Base-by-base conservation (phyloP, 2,329 filamentous ascomycete genomes). In the Penicillium sp. region DNA sequence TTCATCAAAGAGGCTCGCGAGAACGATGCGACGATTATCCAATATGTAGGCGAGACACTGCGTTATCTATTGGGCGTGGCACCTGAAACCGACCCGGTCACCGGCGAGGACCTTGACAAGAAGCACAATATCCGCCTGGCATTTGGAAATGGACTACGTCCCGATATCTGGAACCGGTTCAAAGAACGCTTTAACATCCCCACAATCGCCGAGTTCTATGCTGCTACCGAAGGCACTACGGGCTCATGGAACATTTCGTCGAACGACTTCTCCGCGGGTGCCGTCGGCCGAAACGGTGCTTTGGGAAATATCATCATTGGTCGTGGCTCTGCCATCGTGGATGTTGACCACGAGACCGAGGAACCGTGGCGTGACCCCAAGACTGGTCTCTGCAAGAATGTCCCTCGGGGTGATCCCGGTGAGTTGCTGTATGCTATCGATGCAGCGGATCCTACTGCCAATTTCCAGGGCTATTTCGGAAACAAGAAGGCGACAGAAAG, bases 1-100 rank as follows among this genome's bases (percentile, higher is more conserved):
- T 94, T 93, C 75, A 94, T 90, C 88, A 78, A 84, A 17, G 89
- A 93, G 54, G 88, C 88, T 17, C 83, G 89, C n/a, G 82, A 83
- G 44, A 84, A 83, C 49, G 78, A 87, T 9, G 88, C 91, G 21
- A 94, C 89, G 1, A 81, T 87, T 4, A 88, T 96, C 60, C 91
- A 96, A 71, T 96, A 96, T 70, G 91, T 96, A 15, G 91, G 91
- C 52, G 91, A 96, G 74, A 93, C 90, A 0, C 88, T 91, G 62
- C 87, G 91, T 6, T 96, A 96, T 72, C 82, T 96, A 4, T 81
- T 96, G 12, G 82, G 89, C 0, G 85, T 86, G 0, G 83, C 82
- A 4, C 77, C 88, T 2, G 81, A 88, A 55, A 73, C 80, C 27
- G 86, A 91, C 64, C 81, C 86, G 0, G 71, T 70, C 7, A 90